Evolutionary conservation across 257 asterid genomes (phyloP).

Genomic region (Catharanthus roseus): DNA sequence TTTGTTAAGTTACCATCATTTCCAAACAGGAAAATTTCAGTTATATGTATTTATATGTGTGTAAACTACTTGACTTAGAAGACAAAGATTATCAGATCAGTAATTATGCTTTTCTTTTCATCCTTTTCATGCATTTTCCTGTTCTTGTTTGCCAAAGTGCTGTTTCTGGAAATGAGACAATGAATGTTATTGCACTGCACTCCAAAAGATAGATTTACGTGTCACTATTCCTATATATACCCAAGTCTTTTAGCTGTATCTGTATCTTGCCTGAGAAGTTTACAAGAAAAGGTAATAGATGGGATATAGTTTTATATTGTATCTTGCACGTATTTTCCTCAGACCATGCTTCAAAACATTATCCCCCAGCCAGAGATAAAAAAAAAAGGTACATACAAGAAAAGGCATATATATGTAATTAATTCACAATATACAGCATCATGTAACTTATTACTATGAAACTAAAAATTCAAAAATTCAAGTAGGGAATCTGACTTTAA

Average conservation of each 20-base stretch:
- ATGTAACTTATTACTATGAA: neutral
- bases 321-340: too few species aligned
- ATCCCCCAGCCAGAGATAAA: neutral
- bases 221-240: too few species aligned
- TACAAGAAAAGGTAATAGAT: too few species aligned
- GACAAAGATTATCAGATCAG: neutral
- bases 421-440: too few species aligned
- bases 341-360: too few species aligned
- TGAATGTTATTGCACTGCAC: neutral
- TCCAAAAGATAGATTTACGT: neutral
- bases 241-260: too few species aligned
- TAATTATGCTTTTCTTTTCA: neutral
- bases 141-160: neutral
- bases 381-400: too few species aligned
- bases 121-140: neutral
- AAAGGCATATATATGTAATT: neutral
- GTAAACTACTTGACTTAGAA: neutral
- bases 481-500: too few species aligned
- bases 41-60: too few species aligned
- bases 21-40: neutral
- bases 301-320: too few species aligned
- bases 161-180: neutral
- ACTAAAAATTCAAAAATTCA: neutral
- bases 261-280: too few species aligned
- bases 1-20: neutral